Conservation (phyloP, 768 basidiomycete genomes). For the Multifurca ochricompacta region DNA sequence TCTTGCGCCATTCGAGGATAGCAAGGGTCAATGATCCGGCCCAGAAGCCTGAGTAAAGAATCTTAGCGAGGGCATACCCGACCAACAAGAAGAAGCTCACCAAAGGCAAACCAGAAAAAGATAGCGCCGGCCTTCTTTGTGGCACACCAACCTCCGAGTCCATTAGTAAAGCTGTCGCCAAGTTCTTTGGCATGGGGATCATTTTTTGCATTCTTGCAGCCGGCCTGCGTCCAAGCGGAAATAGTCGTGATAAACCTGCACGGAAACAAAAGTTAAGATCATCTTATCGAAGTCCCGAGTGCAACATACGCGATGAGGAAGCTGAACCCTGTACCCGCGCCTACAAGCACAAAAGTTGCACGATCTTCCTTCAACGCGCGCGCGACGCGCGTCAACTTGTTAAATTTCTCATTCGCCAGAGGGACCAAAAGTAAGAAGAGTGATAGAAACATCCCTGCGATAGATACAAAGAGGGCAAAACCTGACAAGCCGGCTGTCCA, state of each 20-base stretch:
- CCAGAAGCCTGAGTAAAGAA: constrained; percentile 60
- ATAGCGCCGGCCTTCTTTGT: constrained; percentile 88
- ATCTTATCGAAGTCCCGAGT: constrained; percentile 4
- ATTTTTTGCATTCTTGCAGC: constrained; percentile 77
- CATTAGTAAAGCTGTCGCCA: constrained; percentile 59
- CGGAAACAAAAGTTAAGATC: constrained; percentile 17
- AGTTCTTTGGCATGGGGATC: constrained; percentile 68
- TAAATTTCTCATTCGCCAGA: constrained; percentile 78
- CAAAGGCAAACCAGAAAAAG: constrained; percentile 83
- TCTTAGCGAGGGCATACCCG: not conserved
- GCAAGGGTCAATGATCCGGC: constrained; percentile 56
- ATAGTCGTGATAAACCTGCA: constrained; percentile 66
- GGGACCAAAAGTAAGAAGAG: constrained; percentile 70
- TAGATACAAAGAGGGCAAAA: constrained; percentile 75
- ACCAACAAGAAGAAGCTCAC: constrained; percentile 34
- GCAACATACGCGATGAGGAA: constrained; percentile 69
- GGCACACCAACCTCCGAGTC: constrained; percentile 74
- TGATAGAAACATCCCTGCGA: constrained; percentile 66
- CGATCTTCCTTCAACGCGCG: constrained; percentile 77
- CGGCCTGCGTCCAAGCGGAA: constrained; percentile 81
- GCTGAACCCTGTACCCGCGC: constrained; percentile 54
- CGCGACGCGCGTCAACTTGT: constrained; percentile 69
- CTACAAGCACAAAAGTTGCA: constrained; percentile 76
- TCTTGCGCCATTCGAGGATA: constrained; percentile 70
- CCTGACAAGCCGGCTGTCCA: constrained; percentile 76